Conservation (phyloP, 495 filamentous ascomycete species). For the Penicillium psychrofluorescens region DNA sequence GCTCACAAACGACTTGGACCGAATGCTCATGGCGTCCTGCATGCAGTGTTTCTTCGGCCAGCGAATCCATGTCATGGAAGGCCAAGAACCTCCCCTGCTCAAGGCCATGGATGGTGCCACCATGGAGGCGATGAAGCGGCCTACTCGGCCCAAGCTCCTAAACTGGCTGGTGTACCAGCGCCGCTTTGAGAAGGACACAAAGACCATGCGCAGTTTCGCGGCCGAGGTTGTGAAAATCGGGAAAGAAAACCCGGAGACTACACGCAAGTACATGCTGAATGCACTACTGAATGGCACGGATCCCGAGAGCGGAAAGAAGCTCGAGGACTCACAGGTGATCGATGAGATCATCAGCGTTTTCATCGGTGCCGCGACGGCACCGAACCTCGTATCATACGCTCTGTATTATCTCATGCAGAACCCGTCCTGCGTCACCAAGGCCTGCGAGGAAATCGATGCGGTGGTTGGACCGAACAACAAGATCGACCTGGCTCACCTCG, state of each 20-base stretch:
- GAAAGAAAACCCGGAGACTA: slow-evolving; percentile 35
- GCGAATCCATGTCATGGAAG: slow-evolving; percentile 22
- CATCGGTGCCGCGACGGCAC: slow-evolving; percentile 32
- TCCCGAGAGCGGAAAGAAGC: slow-evolving; percentile 55
- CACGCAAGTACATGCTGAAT: slow-evolving; percentile 55
- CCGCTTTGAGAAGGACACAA: slow-evolving; percentile 49
- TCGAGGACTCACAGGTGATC: slow-evolving; percentile 51
- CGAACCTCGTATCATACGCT: slow-evolving; percentile 29
- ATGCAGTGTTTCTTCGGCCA: slow-evolving; percentile 48
- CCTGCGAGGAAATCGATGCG: slow-evolving; percentile 25
- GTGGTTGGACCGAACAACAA: slow-evolving; percentile 22
- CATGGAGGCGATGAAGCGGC: slow-evolving; percentile 34
- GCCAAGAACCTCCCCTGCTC: slow-evolving; percentile 23
- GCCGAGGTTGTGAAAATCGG: slow-evolving; percentile 50
- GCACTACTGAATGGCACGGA: slow-evolving; percentile 62
- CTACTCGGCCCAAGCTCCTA: slow-evolving; percentile 28
- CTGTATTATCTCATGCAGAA: slow-evolving; percentile 35
- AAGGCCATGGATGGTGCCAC: slow-evolving; percentile 32
- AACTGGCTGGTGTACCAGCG: slow-evolving; percentile 29
- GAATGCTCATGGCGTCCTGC: slow-evolving; percentile 61
- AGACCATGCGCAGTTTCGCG: slow-evolving; percentile 46
- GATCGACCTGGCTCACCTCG: slow-evolving; percentile 49
- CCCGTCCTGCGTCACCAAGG: slow-evolving; percentile 18
- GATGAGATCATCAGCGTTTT: slow-evolving; percentile 51
- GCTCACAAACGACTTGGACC: slow-evolving; percentile 55